These are phyloP conservation scores for Heliamphora exappendiculata DNA, from an alignment of 148 eudicot genomes.

Conservation along the genomic window DNA sequence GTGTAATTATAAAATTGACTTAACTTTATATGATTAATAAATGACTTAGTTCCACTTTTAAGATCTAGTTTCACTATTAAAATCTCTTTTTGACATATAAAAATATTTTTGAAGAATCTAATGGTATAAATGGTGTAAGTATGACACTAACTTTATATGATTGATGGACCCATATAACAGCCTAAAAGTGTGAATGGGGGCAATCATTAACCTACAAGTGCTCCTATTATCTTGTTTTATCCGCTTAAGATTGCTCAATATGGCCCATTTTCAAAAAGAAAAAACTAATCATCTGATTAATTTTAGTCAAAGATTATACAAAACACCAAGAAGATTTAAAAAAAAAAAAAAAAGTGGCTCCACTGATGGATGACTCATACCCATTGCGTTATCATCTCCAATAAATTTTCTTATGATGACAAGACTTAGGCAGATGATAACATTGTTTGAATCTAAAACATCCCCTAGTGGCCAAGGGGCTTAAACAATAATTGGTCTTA, in stretches of 20 bases:
- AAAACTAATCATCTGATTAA: background rate
- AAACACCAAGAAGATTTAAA: background rate
- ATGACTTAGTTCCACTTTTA: background rate
- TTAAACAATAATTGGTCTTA: too few relatives aligned
- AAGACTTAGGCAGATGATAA: background rate
- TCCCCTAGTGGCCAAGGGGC: background rate
- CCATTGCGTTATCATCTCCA: background rate
- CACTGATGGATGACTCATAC: background rate
- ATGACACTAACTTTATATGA: slow-evolving; percentile 14
- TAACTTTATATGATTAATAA: too few relatives aligned
- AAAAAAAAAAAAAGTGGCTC: background rate
- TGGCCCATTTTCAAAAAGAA: background rate
- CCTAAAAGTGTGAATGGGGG: background rate
- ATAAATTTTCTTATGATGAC: background rate
- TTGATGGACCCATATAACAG: slow-evolving; percentile 29
- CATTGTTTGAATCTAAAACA: background rate
- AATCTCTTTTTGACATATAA: background rate
- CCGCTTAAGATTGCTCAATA: background rate
- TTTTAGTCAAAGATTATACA: background rate
- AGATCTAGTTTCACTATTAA: background rate
- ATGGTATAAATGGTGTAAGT: background rate
- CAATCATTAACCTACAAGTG: background rate
- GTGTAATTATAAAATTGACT: too few relatives aligned
- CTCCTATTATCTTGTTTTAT: background rate
- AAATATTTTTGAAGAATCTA: background rate